phyloP scores from a whole-genome alignment of 2,329 filamentous ascomycete species.

The Gnomoniopsis sp. region DNA sequence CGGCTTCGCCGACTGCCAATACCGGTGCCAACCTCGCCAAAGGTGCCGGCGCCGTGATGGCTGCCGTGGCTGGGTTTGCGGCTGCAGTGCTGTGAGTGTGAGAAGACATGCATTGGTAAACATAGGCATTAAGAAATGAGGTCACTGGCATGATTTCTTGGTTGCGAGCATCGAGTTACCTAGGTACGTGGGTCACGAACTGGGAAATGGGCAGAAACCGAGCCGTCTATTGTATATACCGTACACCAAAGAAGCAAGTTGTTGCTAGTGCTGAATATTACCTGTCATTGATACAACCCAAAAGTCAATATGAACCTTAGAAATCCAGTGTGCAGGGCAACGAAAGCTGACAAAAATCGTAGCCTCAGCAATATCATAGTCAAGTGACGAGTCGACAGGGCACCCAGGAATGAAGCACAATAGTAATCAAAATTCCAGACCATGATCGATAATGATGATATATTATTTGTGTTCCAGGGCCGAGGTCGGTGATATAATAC shows the following conservation, averaged over 20 bases:
- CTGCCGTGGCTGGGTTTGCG: constrained; percentile 29
- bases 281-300: too few species aligned
- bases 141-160: neutral
- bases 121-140: neutral
- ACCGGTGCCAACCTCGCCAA: constrained; percentile 17
- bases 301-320: too few species aligned
- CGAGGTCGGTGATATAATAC: neutral
- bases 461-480: too few species aligned
- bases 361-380: too few species aligned
- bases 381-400: too few species aligned
- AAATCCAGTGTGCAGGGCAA: too few species aligned
- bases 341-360: too few species aligned
- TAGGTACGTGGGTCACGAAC: neutral
- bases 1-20: constrained; percentile 11
- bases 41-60: constrained; percentile 28
- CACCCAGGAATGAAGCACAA: too few species aligned
- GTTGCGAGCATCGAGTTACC: neutral
- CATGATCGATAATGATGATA: too few species aligned
- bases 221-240: neutral
- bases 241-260: constrained; percentile 10
- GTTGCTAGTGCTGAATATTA: constrained; percentile 13
- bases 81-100: constrained; percentile 27
- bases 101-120: too few species aligned
- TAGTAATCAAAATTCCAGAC: too few species aligned
- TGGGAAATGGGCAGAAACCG: neutral